Base-by-base conservation (phyloP, 495 filamentous ascomycete genomes). In the Neurospora sp. region DNA sequence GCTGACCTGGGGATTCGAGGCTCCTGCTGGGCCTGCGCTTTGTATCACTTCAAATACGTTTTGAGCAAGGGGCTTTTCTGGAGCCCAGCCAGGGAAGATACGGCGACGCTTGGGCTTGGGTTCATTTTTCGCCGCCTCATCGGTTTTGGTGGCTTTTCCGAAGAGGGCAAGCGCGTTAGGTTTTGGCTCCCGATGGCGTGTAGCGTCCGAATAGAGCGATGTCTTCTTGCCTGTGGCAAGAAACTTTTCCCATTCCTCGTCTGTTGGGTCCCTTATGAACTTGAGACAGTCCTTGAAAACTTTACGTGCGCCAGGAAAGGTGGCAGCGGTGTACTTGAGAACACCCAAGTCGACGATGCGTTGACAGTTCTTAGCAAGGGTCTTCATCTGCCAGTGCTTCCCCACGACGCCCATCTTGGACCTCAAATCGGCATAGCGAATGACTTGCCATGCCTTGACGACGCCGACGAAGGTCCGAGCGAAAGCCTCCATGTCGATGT, bases 191-290 rank as follows among this genome's bases (percentile, higher is more conserved):
- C 79, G 75, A 39, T 76, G 73, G 27, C 76, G 74, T 7, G 59
- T 79, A 5, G 78, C 73, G 61, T 80, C 76, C 8, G 79, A 80
- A 41, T 82, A 82, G 69, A 76, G 76, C 2, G 80, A 80, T 0
- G 78, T 80, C 70, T 79, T 81, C 68, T 81, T 83, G 5, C 82
- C 81, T 1, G 78, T 80, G 7, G 78, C 77, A 10, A 82, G 81
- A 70, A 91, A 88, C 71, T 85, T 83, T 22, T 87, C 83, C 79
- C 89, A 83, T 75, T 96, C 93, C 12, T 87, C 85, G 16, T 86
- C 80, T 6, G 86, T 88, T 16, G 92, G 92, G n/a, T 93, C 91
- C 22, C 93, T 87, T 27, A 94, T 73, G 42, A 93, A 91, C 79
- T 91, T 90, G 41, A 96, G 83, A 73, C 93, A 94, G 74, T 87